A percentile compares a stretch with the other conserved stretches of the same genome.
phyloP scores from a whole-genome alignment of 2,329 filamentous ascomycete genomes.

The Pseudogymnoascus sp. region DNA sequence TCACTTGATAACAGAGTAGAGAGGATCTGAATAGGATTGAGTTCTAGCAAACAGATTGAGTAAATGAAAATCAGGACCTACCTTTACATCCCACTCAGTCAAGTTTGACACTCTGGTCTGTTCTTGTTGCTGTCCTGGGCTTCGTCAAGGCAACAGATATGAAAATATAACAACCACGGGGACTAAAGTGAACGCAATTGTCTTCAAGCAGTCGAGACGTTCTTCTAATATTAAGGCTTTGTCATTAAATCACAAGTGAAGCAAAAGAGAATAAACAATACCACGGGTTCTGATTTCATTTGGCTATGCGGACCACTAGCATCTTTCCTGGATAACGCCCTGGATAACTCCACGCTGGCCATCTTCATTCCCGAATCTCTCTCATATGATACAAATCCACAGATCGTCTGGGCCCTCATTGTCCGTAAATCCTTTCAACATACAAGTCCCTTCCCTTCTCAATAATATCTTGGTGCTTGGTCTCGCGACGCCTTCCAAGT shows the following conservation, averaged over 20 bases:
- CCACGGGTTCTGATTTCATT: neutral
- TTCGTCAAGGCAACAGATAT: neutral
- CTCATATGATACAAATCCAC: slow-evolving; percentile 1
- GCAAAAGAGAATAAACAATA: neutral
- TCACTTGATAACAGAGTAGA: neutral
- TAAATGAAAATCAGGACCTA: neutral
- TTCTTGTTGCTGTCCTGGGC: neutral
- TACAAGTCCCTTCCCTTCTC: neutral
- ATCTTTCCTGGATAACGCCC: neutral
- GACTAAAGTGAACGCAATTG: neutral
- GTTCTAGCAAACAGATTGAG: too few species aligned
- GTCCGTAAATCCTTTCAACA: neutral
- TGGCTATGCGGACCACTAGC: neutral
- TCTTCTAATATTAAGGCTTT: neutral
- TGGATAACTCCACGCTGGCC: neutral
- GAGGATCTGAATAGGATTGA: neutral
- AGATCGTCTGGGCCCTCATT: neutral
- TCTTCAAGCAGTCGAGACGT: neutral
- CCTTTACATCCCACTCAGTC: neutral
- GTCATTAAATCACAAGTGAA: neutral
- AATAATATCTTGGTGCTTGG: slow-evolving; percentile 16
- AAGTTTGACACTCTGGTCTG: neutral
- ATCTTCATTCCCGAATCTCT: neutral
- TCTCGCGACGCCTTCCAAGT: slow-evolving; percentile 40
- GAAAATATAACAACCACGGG: neutral